phyloP scores from a whole-genome alignment of 2,329 filamentous ascomycete genomes.

The Hypoxylon sp. region DNA sequence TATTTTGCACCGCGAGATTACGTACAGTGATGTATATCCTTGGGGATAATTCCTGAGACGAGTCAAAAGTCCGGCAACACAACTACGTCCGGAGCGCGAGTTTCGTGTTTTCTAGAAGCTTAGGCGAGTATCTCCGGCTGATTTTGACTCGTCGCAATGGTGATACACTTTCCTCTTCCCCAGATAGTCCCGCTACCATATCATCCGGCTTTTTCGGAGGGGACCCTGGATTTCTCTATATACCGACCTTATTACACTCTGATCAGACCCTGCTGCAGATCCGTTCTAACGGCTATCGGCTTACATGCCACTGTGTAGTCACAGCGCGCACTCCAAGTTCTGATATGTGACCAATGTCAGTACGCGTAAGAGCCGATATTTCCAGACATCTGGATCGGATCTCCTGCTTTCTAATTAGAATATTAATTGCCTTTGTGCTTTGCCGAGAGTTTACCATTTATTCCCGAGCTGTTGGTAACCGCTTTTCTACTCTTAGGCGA shows the following conservation, averaged over 20 bases:
- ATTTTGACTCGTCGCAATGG: conserved; percentile 34
- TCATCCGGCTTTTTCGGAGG: conserved; percentile 41
- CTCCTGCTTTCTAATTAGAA: conserved; percentile 35
- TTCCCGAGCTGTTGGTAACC: conserved; percentile 40
- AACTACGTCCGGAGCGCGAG: conserved; percentile 43
- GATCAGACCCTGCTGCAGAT: conserved; percentile 46
- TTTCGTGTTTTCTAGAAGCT: conserved; percentile 36
- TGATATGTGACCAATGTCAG: conserved; percentile 39
- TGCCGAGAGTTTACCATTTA: conserved; percentile 37
- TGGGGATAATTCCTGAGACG: conserved; percentile 33
- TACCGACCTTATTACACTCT: conserved; percentile 43
- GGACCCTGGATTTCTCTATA: conserved; percentile 44
- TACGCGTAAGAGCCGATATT: conserved; percentile 31
- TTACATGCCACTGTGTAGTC: conserved; percentile 37
- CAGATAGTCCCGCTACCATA: conserved; percentile 42
- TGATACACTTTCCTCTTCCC: conserved; percentile 34
- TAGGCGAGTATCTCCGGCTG: conserved; percentile 37
- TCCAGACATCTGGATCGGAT: conserved; percentile 38
- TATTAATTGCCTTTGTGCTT: conserved; percentile 35
- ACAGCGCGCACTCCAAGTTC: conserved; percentile 25
- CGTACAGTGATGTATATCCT: conserved; percentile 43
- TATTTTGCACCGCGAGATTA: conserved; percentile 41
- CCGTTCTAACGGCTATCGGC: conserved; percentile 39
- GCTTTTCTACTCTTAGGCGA: conserved; percentile 7
- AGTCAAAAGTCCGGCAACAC: conserved; percentile 42